Conservation (phyloP, 441 rosid species). For the Brassica balearica region DNA sequence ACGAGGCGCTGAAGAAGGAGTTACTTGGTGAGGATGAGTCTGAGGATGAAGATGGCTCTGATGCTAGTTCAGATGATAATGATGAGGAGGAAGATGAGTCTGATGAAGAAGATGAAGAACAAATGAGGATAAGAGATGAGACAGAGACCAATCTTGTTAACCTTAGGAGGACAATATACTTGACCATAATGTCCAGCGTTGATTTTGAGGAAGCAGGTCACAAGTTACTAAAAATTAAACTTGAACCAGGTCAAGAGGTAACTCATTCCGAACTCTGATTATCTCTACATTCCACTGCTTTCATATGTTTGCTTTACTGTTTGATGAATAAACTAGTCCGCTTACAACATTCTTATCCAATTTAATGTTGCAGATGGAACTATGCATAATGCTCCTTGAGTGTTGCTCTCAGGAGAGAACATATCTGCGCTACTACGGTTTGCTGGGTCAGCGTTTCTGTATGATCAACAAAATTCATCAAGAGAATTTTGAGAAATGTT, state of each 20-base stretch:
- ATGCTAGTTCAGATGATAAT: slow-evolving; percentile 67
- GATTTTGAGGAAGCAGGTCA: slow-evolving; percentile 99
- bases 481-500: slow-evolving; percentile 86
- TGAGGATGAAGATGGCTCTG: slow-evolving; percentile 85
- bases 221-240: slow-evolving; percentile 86
- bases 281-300: neutral
- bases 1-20: slow-evolving; percentile 84
- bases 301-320: slow-evolving; percentile 14
- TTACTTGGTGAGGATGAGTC: slow-evolving; percentile 88
- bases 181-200: slow-evolving; percentile 96
- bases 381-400: slow-evolving; percentile 88
- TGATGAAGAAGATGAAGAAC: slow-evolving; percentile 77
- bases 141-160: slow-evolving; percentile 94
- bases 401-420: slow-evolving; percentile 97
- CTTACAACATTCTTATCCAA: slow-evolving; percentile 16
- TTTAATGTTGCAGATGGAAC: slow-evolving; percentile 73
- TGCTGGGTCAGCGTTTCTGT: slow-evolving; percentile 90
- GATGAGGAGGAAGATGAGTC: slow-evolving; percentile 56
- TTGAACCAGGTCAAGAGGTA: slow-evolving; percentile 98
- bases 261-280: slow-evolving; percentile 28
- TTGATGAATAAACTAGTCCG: neutral
- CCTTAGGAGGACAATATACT: slow-evolving; percentile 90
- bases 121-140: slow-evolving; percentile 83
- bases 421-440: slow-evolving; percentile 85
- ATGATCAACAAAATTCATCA: slow-evolving; percentile 86